These are phyloP conservation scores for Aspergillus phoenicis DNA, from an alignment of 2,329 filamentous ascomycete species.

Conservation along the genomic window DNA sequence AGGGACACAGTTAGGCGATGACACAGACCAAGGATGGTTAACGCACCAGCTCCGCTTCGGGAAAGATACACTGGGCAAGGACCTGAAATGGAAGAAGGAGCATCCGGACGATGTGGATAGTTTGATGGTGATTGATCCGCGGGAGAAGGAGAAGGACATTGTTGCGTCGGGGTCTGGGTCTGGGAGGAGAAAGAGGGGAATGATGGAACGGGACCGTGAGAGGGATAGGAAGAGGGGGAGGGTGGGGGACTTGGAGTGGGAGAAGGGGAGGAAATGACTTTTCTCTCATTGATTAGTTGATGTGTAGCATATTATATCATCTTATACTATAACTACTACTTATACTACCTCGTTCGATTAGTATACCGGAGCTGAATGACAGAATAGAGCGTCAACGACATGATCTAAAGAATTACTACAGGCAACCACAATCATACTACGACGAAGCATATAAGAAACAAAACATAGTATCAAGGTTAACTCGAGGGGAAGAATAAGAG, in stretches of 20 bases:
- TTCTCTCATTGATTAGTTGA: no score
- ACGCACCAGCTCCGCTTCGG: slow-evolving; percentile 81
- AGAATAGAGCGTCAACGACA: no score
- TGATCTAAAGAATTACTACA: no score
- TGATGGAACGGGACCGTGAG: slow-evolving; percentile 45
- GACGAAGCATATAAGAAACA: no score
- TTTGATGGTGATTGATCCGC: slow-evolving; percentile 89
- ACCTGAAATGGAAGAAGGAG: slow-evolving; percentile 85
- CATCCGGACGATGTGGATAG: slow-evolving; percentile 73
- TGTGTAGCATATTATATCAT: no score
- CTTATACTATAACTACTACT: no score
- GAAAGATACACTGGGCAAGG: slow-evolving; percentile 86
- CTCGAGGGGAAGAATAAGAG: neutral
- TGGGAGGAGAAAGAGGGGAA: slow-evolving; percentile 45
- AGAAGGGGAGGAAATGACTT: slow-evolving; percentile 9
- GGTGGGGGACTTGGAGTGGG: slow-evolving; percentile 41
- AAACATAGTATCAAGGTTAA: no score
- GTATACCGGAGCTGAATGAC: no score
- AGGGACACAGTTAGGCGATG: slow-evolving; percentile 41
- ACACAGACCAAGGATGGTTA: slow-evolving; percentile 72
- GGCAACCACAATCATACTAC: no score
- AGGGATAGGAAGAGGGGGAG: slow-evolving; percentile 41
- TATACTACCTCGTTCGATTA: no score
- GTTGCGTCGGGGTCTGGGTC: slow-evolving; percentile 58
- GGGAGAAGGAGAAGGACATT: slow-evolving; percentile 76